Base-by-base conservation (phyloP, 2,329 filamentous ascomycete genomes). In the Fusarium sp. region DNA sequence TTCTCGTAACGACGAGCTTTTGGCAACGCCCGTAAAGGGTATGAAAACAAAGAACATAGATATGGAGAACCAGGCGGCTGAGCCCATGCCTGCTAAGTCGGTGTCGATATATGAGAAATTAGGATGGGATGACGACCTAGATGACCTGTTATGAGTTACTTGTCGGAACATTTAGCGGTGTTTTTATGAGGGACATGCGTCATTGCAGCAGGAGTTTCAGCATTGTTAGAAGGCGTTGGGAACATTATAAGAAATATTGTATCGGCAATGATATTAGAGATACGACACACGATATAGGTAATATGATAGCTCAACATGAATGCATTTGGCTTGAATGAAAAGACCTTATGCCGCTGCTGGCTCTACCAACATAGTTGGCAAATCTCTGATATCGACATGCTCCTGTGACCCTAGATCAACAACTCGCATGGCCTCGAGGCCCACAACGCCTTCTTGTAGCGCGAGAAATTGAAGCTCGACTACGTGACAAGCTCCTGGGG, bases 361-460 rank as follows among this genome's bases (percentile, higher is more conserved):
- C 66, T 85, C 82, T 21, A 92, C 86, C 60, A 94, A 82, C 75
- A 94, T 89, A 49, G 88, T 90, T 1, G 94, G 94, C 72, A 96
- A 80, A 69, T 96, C 92, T 68, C 89, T 87, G 61, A 95, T 90
- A 80, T 96, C 93, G 7, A 94, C 91, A 78, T 93, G 92, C 82
- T 95, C 93, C 77, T 94, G 91, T 38, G 89, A 93, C 28, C 86
- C 89, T 67, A 96, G 80, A 80, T 96, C 94, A 7, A 95, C 86
- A 3, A 96, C 89, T 56, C 93, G 86, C 25, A 96, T 86, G 5
- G 91, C 91, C 75, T 95, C 93, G 6, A 96, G 81, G n/a, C 88
- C 87, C 35, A 94, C 86, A 37, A 94, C 87, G 1, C 93, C 94
- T 53, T 88, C 86, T 60, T 85, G 84, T 59, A 95, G 83, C 8